Evolutionary conservation across 805 yeast species (phyloP).

Genomic region (Lipomyces chichibuensis): DNA sequence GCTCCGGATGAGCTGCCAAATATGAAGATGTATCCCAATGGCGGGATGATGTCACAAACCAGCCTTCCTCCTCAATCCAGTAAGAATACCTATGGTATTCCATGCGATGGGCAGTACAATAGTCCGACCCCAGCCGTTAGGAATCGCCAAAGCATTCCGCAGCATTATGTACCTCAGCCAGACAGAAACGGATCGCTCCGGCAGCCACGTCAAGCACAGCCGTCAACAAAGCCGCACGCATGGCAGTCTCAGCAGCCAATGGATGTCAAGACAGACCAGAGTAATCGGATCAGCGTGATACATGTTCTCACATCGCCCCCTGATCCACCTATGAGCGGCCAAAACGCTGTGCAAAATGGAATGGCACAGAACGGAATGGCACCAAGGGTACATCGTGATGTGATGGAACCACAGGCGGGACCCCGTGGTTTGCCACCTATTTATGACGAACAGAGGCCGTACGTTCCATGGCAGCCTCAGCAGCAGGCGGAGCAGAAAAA

Average conservation of each 20-base stretch:
- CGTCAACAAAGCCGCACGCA: not conserved
- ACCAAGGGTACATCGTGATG: not conserved
- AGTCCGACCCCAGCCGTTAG: not conserved
- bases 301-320: constrained; percentile 4
- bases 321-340: not conserved
- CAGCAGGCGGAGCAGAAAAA: constrained; percentile 4
- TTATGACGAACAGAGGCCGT: not conserved
- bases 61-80: not conserved
- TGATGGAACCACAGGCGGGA: not conserved
- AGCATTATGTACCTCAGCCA: not conserved
- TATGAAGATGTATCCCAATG: not conserved
- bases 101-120: not conserved
- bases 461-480: constrained; percentile 7
- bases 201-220: constrained; percentile 1
- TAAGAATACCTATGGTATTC: not conserved
- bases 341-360: not conserved
- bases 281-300: not conserved
- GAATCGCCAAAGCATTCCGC: not conserved
- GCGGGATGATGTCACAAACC: not conserved
- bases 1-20: not conserved
- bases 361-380: not conserved
- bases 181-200: not conserved
- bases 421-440: not conserved
- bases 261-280: not conserved
- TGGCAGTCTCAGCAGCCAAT: not conserved